A percentile compares a stretch with the other conserved stretches of the same genome.
Evolutionary conservation across 2,329 filamentous ascomycete genomes (phyloP).

Genomic region (Paraconiothyrium brasiliense): DNA sequence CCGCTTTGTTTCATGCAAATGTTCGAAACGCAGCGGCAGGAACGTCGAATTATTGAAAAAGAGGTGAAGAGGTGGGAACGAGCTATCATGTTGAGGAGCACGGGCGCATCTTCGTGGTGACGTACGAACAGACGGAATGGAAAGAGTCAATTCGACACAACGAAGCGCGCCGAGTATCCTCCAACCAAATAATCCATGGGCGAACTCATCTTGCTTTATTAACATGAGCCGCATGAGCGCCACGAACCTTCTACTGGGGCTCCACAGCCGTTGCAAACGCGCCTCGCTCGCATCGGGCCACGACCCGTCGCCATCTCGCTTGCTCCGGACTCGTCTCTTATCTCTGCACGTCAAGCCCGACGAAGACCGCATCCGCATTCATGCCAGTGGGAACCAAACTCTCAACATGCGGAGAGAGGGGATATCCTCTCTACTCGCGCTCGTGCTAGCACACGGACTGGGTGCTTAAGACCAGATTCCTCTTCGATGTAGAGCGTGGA

Average conservation of each 20-base stretch:
- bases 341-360: background rate
- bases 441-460: too few relatives aligned
- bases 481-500: too few relatives aligned
- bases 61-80: background rate
- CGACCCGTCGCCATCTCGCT: background rate
- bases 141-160: background rate
- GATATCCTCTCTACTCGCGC: too few relatives aligned
- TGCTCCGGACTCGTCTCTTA: background rate
- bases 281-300: background rate
- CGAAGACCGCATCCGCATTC: background rate
- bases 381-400: background rate
- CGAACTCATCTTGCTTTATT: background rate
- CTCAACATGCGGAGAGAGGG: background rate
- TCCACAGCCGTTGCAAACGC: background rate
- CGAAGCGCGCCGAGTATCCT: background rate
- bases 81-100: background rate
- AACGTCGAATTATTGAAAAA: background rate
- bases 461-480: too few relatives aligned
- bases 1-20: conserved; percentile 3
- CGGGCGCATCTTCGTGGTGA: background rate
- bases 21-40: background rate
- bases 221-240: too few relatives aligned
- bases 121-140: background rate
- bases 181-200: background rate
- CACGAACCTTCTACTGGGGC: background rate